These are phyloP conservation scores for Yamadazyma membranifaciens DNA, from an alignment of 1,139 yeast genomes.

Conservation along the genomic window DNA sequence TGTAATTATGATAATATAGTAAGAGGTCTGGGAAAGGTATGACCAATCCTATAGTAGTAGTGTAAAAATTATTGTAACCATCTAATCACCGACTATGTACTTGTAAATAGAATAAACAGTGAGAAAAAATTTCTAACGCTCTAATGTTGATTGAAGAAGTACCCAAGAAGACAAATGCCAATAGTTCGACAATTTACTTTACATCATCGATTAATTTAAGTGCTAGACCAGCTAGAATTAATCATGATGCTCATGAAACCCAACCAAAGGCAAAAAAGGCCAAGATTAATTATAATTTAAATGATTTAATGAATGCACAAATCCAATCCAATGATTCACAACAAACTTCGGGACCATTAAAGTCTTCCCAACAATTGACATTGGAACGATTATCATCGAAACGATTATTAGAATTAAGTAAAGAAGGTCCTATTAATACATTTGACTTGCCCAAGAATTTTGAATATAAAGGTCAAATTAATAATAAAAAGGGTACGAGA, in stretches of 20 bases:
- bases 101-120: constrained; percentile 5
- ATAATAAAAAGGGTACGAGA: constrained; percentile 24
- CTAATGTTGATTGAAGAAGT: constrained; percentile 46
- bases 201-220: constrained; percentile 44
- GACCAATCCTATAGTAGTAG: no score
- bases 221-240: constrained; percentile 32
- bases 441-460: constrained; percentile 47
- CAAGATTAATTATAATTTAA: constrained; percentile 47
- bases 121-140: neutral
- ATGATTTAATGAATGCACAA: constrained; percentile 45
- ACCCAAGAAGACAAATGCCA: constrained; percentile 35
- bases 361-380: constrained; percentile 44
- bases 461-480: constrained; percentile 31
- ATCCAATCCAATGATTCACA: constrained; percentile 33
- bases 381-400: constrained; percentile 40
- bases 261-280: constrained; percentile 29
- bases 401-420: constrained; percentile 35
- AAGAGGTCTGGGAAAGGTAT: no score
- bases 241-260: constrained; percentile 18
- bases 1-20: no score
- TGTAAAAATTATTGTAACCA: no score
- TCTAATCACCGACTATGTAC: neutral
- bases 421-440: constrained; percentile 27
- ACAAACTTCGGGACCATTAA: constrained; percentile 33
- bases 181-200: constrained; percentile 41